Conservation (phyloP, 495 filamentous ascomycete genomes). For the Aspergillus cavernicola region DNA sequence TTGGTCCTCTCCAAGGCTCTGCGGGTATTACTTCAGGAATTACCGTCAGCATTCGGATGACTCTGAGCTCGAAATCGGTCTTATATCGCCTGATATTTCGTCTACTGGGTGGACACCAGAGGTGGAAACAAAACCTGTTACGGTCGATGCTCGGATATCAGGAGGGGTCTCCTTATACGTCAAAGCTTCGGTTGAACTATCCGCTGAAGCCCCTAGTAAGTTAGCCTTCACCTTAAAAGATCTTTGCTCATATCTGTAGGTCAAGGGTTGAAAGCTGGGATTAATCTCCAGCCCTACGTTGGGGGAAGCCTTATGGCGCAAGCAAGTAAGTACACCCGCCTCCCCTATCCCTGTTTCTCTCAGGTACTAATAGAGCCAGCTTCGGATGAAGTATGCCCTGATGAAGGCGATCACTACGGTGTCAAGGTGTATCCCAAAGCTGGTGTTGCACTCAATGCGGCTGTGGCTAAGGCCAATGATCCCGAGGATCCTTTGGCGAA, state of each 20-base stretch:
- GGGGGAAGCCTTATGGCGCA: constrained; percentile 23
- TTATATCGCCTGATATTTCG: constrained; percentile 24
- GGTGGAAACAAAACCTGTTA: constrained; percentile 18
- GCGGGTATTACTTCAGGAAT: constrained; percentile 26
- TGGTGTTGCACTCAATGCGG: constrained; percentile 18
- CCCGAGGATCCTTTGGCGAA: constrained; percentile 12
- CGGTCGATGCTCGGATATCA: constrained; percentile 25
- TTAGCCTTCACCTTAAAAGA: not conserved
- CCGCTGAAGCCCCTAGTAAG: constrained; percentile 27
- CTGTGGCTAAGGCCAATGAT: constrained; percentile 9
- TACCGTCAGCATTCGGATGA: constrained; percentile 20
- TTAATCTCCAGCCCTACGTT: constrained; percentile 31
- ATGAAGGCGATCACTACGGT: constrained; percentile 12
- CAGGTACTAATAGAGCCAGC: constrained; percentile 13
- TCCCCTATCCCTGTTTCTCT: too few relatives aligned
- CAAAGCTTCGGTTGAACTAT: constrained; percentile 25
- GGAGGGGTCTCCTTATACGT: constrained; percentile 22
- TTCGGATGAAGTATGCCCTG: constrained; percentile 13
- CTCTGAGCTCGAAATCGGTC: constrained; percentile 27
- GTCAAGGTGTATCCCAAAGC: constrained; percentile 16
- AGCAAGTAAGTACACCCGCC: constrained; percentile 19
- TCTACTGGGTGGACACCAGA: constrained; percentile 30
- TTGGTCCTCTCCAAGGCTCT: constrained; percentile 25
- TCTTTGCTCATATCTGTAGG: constrained; percentile 15
- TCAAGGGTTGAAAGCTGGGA: constrained; percentile 30